Evolutionary conservation across 208 protist species (phyloP).

Genomic region (Crithidia thermophila): DNA sequence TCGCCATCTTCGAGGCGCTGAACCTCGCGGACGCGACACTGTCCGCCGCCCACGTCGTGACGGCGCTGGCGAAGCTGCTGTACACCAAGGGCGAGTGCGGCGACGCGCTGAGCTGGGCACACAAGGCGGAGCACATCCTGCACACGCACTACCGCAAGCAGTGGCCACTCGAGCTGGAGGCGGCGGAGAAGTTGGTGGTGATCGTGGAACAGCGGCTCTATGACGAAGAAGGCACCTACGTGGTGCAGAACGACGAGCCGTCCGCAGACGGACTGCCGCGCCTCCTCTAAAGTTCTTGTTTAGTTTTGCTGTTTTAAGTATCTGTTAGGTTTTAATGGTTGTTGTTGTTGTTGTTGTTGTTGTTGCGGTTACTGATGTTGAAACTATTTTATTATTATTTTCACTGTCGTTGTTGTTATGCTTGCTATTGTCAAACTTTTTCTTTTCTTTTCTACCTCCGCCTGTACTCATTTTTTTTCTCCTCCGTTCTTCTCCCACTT

Average conservation of each 20-base stretch:
- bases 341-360: too few relatives aligned
- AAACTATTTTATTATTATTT: too few relatives aligned
- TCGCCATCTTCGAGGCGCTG: conserved; percentile 51
- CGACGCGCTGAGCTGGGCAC: conserved; percentile 51
- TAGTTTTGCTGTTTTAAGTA: too few relatives aligned
- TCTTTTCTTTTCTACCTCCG: too few relatives aligned
- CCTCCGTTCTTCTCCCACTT: too few relatives aligned
- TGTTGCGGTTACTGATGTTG: too few relatives aligned
- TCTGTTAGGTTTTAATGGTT: too few relatives aligned
- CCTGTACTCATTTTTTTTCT: too few relatives aligned
- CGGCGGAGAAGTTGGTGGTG: conserved; percentile 29
- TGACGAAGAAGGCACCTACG: conserved; percentile 49
- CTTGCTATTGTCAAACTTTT: too few relatives aligned
- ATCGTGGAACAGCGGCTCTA: conserved; percentile 37
- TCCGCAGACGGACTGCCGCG: conserved; percentile 9
- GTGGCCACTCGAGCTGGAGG: conserved; percentile 43
- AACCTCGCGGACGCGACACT: conserved; percentile 36
- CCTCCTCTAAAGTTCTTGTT: conserved; percentile 9
- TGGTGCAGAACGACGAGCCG: conserved; percentile 37
- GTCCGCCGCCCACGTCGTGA: conserved; percentile 35
- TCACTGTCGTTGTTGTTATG: too few relatives aligned
- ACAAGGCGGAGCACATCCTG: conserved; percentile 31
- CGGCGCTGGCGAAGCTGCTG: conserved; percentile 45
- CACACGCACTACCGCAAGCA: conserved; percentile 39
- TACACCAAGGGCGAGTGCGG: conserved; percentile 52